Evolutionary conservation across 768 basidiomycete species (phyloP).

Genomic region (Gyrodon lividus): DNA sequence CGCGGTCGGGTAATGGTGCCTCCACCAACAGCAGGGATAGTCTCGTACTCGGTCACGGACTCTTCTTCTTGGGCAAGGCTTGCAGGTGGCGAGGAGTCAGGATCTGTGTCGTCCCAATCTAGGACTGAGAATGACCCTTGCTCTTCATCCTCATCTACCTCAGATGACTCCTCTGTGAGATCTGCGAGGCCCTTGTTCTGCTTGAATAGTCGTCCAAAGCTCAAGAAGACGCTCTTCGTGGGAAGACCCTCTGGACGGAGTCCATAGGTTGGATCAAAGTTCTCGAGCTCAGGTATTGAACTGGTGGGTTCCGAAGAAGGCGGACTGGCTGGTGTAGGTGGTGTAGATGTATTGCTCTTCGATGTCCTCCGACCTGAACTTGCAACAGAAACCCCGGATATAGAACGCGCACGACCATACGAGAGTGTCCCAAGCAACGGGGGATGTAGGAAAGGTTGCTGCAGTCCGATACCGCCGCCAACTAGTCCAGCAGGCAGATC

Average conservation of each 20-base stretch:
- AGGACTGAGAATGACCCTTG: conserved; percentile 56
- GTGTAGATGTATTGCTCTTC: conserved; percentile 15
- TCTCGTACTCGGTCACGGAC: conserved; percentile 69
- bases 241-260: conserved; percentile 90
- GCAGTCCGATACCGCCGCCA: conserved; percentile 15
- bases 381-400: conserved; percentile 41
- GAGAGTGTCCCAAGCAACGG: conserved; percentile 18
- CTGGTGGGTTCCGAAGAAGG: conserved; percentile 23
- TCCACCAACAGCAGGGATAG: conserved; percentile 89
- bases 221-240: conserved; percentile 75
- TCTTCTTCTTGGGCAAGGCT: conserved; percentile 42
- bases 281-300: conserved; percentile 57
- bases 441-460: conserved; percentile 26
- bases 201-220: conserved; percentile 72
- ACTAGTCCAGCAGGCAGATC: conserved; percentile 19
- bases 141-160: conserved; percentile 40
- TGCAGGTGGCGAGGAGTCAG: conserved; percentile 45
- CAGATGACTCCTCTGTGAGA: conserved; percentile 64
- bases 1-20: conserved; percentile 84
- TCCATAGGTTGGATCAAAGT: conserved; percentile 96
- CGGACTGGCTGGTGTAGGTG: conserved; percentile 21
- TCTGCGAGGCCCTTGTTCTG: conserved; percentile 73
- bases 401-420: conserved; percentile 36
- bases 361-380: conserved; percentile 30
- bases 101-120: conserved; percentile 66